Conservation (phyloP, 2,329 filamentous ascomycete species). For the Rasamsonia emersonii region DNA sequence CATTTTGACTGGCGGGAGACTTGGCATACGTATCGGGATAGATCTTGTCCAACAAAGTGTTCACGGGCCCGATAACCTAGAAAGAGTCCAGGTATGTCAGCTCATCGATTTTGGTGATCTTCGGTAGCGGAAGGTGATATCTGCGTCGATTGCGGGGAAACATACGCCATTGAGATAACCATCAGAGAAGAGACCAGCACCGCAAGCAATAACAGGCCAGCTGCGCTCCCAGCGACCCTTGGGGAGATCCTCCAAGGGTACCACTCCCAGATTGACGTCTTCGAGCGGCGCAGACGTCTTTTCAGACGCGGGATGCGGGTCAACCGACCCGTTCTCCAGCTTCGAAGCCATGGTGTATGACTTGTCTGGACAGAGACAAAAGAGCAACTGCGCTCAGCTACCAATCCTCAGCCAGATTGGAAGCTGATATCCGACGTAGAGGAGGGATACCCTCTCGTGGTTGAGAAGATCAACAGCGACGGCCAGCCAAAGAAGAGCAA, state of each 20-base stretch:
- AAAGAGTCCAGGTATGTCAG: neutral
- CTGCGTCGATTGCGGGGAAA: slow-evolving; percentile 3
- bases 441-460: too few relatives aligned
- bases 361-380: too few relatives aligned
- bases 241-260: slow-evolving; percentile 17
- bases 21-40: slow-evolving; percentile 62
- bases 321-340: too few relatives aligned
- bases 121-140: neutral
- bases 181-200: slow-evolving; percentile 82
- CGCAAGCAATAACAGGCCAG: slow-evolving; percentile 77
- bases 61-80: slow-evolving; percentile 76
- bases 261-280: slow-evolving; percentile 12
- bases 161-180: slow-evolving; percentile 81
- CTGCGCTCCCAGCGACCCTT: slow-evolving; percentile 45
- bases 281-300: slow-evolving; percentile 6
- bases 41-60: slow-evolving; percentile 61
- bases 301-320: too few relatives aligned
- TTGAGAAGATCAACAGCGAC: too few relatives aligned
- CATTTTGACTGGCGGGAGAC: slow-evolving; percentile 63
- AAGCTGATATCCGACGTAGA: too few relatives aligned
- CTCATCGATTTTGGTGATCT: too few relatives aligned
- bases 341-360: too few relatives aligned
- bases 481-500: too few relatives aligned
- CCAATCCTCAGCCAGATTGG: too few relatives aligned
- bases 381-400: too few relatives aligned